These are phyloP conservation scores for Elongisporangium prolatum DNA, from an alignment of 352 stramenopile species.

Conservation along the genomic window DNA sequence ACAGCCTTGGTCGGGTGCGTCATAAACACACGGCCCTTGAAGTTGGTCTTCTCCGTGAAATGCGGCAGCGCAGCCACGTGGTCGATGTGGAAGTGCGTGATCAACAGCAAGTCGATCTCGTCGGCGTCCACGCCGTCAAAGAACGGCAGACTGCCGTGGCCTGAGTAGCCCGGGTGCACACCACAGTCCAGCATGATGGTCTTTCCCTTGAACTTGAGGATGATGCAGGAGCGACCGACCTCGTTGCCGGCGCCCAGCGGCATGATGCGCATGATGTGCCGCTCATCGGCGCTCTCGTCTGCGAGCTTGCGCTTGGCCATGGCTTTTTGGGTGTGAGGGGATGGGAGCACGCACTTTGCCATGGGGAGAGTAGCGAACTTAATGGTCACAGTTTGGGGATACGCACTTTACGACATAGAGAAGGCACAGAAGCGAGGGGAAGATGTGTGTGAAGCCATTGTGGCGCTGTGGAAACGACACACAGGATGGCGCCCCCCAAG, in stretches of 20 bases:
- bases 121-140: slow-evolving; percentile 96
- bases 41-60: slow-evolving; percentile 98
- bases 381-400: not conserved
- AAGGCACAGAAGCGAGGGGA: not conserved
- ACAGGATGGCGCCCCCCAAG: not conserved
- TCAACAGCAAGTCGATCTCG: slow-evolving; percentile 96
- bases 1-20: slow-evolving; percentile 99
- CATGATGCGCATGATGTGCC: slow-evolving; percentile 92
- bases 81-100: slow-evolving; percentile 99
- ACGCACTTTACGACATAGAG: not conserved
- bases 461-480: not conserved
- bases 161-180: slow-evolving; percentile 92
- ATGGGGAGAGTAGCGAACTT: not conserved
- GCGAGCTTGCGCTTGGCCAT: slow-evolving; percentile 76
- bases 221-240: slow-evolving; percentile 98
- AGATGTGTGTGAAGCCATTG: not conserved
- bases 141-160: slow-evolving; percentile 96
- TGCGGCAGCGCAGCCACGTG: slow-evolving; percentile 98
- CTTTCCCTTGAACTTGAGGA: slow-evolving; percentile 99
- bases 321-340: not conserved
- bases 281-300: slow-evolving; percentile 75
- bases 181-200: slow-evolving; percentile 95
- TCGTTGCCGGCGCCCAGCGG: slow-evolving; percentile 97
- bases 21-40: slow-evolving; percentile 98
- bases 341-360: not conserved